A percentile compares a stretch with the other conserved stretches of the same genome.
Conservation (phyloP, 176 grass and related monocot genomes). For the Triticum timopheevii region DNA sequence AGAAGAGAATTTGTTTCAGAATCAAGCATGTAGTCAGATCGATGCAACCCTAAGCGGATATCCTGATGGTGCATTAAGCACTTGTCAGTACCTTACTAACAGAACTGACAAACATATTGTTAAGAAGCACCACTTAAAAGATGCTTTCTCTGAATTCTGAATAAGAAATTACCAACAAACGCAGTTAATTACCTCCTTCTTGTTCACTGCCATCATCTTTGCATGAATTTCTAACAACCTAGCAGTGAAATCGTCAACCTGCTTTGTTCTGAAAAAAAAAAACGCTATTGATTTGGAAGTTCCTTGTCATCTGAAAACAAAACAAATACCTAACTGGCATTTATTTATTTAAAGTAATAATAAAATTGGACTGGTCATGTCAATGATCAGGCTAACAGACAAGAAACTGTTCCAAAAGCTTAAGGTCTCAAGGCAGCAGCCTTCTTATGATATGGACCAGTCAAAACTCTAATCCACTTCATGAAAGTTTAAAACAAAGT, state of each 20-base stretch:
- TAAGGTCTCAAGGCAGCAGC: neutral
- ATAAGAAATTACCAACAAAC: neutral
- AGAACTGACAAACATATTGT: neutral
- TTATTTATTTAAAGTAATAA: neutral
- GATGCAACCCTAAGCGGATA: slow-evolving; percentile 89
- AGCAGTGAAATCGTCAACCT: slow-evolving; percentile 84
- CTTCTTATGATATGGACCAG: neutral
- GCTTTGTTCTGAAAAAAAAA: slow-evolving; percentile 63
- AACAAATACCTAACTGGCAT: neutral
- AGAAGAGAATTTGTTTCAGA: slow-evolving; percentile 82
- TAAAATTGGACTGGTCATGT: neutral
- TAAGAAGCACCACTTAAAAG: neutral
- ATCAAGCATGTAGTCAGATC: slow-evolving; percentile 99
- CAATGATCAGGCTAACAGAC: neutral
- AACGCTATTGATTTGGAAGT: neutral
- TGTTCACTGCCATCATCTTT: slow-evolving; percentile 73
- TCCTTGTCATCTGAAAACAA: neutral
- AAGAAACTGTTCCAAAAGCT: neutral
- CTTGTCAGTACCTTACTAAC: slow-evolving; percentile 10
- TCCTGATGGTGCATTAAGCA: slow-evolving; percentile 53
- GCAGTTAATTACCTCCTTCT: slow-evolving; percentile 60
- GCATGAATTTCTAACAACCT: slow-evolving; percentile 85
- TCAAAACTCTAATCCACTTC: neutral
- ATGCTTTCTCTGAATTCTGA: neutral
- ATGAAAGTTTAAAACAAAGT: neutral